Base-by-base conservation (phyloP, 129 eudicot species). In the Silybum marianum region DNA sequence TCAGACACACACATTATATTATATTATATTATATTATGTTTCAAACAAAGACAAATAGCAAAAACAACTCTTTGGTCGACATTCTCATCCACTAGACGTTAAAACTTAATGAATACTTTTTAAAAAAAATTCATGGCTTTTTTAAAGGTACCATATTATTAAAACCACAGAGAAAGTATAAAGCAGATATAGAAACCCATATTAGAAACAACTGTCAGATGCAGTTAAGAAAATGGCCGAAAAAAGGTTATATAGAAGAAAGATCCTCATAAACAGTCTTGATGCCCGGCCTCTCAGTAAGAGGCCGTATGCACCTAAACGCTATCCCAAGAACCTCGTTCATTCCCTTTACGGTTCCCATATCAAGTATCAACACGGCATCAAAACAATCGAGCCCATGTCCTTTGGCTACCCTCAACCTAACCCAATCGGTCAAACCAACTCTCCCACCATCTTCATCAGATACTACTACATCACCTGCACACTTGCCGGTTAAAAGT, bases 261-360 rank as follows among this genome's bases (percentile, higher is more conserved):
- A 95, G 99, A 90, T 95, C 99, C 80, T 95, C 99, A 16, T 95
- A 95, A 78, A 95, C 88, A 39, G 95, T 91, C 90, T 93, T 95
- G 87, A 95, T 95, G 69, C 98, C 99, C 4, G 99, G 99, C 73
- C 99, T 90, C 83, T 91, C 99, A 0, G 97, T 87, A 13, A 95
- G 92, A 7, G 95, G 88, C 13, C 97, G 82, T 42, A 95, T 88
- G 74, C 99, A 95, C 34, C 99, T 72, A 11, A 95, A 78, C 2
- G 98, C 97, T 21, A 93, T 95, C 71, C 95, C 98, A 18, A 93
- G 91, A 13, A 95, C 98, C 81, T 95, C 99, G 78, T 88, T 93
- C 88, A 90, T 84, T 16, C 93, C 97, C 80, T 90, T 95, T 62
- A 90, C 98, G 0, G 89, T 86, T 38, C 79, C 82, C 93, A 89